phyloP scores from a whole-genome alignment of 441 rosid genomes.

The Populus hybrid region DNA sequence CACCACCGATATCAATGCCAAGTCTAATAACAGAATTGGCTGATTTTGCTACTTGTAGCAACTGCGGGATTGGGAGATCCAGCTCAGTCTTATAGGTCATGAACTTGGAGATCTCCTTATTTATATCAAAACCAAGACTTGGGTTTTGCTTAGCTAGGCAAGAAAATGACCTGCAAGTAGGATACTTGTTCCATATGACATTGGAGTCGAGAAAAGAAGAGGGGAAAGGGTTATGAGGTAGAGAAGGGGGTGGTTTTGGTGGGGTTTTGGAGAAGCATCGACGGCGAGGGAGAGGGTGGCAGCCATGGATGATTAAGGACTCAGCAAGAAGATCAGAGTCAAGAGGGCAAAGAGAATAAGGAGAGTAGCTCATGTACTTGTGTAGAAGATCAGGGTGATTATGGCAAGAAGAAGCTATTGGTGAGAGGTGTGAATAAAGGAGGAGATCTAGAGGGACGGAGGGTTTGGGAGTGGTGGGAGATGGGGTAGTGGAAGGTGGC shows the following conservation, averaged over 20 bases:
- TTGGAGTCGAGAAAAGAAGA: constrained; percentile 60
- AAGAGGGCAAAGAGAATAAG: constrained; percentile 79
- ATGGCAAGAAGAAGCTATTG: constrained; percentile 88
- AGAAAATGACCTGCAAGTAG: background rate
- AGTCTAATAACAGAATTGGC: constrained; percentile 61
- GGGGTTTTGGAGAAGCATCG: constrained; percentile 91
- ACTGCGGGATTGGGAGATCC: constrained; percentile 86
- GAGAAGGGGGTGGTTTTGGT: constrained; percentile 40
- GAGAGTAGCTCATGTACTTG: constrained; percentile 78
- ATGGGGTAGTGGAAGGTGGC: constrained; percentile 30
- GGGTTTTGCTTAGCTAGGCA: constrained; percentile 32
- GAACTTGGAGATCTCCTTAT: constrained; percentile 44
- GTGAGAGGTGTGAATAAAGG: constrained; percentile 65
- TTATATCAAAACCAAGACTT: constrained; percentile 55
- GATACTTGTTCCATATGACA: constrained; percentile 67
- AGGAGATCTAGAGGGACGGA: constrained; percentile 69
- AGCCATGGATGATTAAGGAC: constrained; percentile 82
- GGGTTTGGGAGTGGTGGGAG: constrained; percentile 28
- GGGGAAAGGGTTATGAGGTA: constrained; percentile 48
- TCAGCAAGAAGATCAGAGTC: constrained; percentile 61
- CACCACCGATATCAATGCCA: constrained; percentile 88
- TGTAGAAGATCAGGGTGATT: constrained; percentile 81
- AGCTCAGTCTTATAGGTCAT: constrained; percentile 57
- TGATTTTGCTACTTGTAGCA: constrained; percentile 60
- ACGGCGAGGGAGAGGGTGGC: constrained; percentile 95